These are phyloP conservation scores for Thamnidium elegans DNA, from an alignment of 192 early-diverging fungal genomes.

Conservation along the genomic window DNA sequence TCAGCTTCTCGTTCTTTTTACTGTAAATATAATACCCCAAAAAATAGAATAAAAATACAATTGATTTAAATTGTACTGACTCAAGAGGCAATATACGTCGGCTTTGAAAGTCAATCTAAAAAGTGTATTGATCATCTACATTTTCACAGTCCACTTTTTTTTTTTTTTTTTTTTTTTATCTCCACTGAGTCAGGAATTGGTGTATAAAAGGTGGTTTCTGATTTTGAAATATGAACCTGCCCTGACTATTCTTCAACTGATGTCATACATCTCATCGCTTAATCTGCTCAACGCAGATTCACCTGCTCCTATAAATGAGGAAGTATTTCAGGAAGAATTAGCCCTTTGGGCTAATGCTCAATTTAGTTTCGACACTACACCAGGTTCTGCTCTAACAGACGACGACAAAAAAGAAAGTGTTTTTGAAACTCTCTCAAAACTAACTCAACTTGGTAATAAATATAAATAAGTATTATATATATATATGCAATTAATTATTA, in stretches of 20 bases:
- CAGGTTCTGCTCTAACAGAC: constrained; percentile 44
- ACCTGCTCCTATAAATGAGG: constrained; percentile 47
- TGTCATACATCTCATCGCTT: constrained; percentile 29
- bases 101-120: no score
- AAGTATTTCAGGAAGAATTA: constrained; percentile 64
- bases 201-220: no score
- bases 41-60: no score
- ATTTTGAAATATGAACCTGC: no score
- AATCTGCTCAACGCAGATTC: constrained; percentile 31
- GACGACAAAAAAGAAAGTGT: constrained; percentile 27
- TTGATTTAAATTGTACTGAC: no score
- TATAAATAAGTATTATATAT: not conserved
- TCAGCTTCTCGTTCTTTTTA: no score
- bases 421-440: not conserved
- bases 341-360: constrained; percentile 72
- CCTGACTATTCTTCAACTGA: constrained; percentile 19
- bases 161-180: no score
- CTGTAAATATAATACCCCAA: no score
- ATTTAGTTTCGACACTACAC: constrained; percentile 63
- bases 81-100: no score
- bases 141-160: no score
- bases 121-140: no score
- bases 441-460: not conserved
- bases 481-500: not conserved
- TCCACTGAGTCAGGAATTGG: no score